A percentile compares a stretch with the other conserved stretches of the same genome.
Evolutionary conservation across 2,329 filamentous ascomycete species (phyloP).

Genomic region (Allantophomopsis cytisporea): DNA sequence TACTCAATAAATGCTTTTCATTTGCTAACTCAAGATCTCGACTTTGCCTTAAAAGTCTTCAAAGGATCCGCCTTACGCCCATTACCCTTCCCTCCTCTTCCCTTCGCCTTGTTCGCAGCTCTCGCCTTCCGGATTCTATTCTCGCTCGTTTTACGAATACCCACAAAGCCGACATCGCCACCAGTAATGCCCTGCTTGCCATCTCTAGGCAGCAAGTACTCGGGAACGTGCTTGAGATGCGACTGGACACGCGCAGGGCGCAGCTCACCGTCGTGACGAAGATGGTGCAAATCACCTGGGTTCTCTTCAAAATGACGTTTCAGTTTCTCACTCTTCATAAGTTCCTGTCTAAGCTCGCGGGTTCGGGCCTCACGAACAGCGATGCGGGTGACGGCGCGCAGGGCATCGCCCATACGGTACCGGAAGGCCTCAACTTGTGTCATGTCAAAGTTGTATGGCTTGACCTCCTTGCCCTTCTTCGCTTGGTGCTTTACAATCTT

Average conservation of each 20-base stretch:
- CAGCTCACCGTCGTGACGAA: conserved; percentile 83
- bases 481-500: conserved; percentile 70
- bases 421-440: conserved; percentile 85
- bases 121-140: conserved; percentile 27
- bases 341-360: conserved; percentile 74
- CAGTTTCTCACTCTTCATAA: conserved; percentile 87
- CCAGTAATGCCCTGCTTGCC: conserved; percentile 54
- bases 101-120: conserved; percentile 29
- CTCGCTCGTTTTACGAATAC: conserved; percentile 39
- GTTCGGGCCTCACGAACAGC: conserved; percentile 83
- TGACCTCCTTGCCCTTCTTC: conserved; percentile 67
- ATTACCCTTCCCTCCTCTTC: conserved; percentile 36
- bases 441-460: conserved; percentile 92
- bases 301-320: conserved; percentile 97
- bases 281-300: conserved; percentile 71
- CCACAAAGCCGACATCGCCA: conserved; percentile 64
- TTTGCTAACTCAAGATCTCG: too few relatives aligned
- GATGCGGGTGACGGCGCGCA: conserved; percentile 79
- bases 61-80: conserved; percentile 69
- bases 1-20: too few relatives aligned
- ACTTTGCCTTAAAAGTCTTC: conserved; percentile 65
- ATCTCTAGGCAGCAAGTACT: conserved; percentile 74
- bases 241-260: conserved; percentile 72
- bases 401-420: conserved; percentile 86
- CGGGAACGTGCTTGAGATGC: conserved; percentile 87